These are phyloP conservation scores for Myxozyma melibiosi DNA, from an alignment of 805 yeast species.

Conservation along the genomic window DNA sequence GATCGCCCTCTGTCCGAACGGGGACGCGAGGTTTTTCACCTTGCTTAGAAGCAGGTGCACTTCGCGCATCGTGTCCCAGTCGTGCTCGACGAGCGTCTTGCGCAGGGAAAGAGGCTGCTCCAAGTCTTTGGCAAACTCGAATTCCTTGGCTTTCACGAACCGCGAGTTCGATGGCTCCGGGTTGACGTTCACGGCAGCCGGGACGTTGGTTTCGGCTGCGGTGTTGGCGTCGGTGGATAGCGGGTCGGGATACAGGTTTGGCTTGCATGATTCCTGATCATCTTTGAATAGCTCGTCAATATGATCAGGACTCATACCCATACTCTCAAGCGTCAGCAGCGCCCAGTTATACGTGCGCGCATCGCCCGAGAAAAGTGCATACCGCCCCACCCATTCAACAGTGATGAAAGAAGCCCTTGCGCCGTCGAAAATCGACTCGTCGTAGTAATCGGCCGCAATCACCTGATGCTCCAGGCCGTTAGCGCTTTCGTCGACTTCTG, in stretches of 20 bases:
- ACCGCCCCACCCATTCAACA: constrained; percentile 11
- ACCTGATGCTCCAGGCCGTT: background rate
- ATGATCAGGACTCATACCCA: constrained; percentile 24
- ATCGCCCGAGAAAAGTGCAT: constrained; percentile 17
- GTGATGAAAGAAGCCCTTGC: constrained; percentile 6
- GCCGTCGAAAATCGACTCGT: constrained; percentile 9
- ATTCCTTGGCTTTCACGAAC: too few relatives aligned
- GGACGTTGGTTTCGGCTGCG: too few relatives aligned
- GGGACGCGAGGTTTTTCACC: too few relatives aligned
- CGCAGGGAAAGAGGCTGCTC: too few relatives aligned
- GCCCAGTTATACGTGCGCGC: constrained; percentile 21
- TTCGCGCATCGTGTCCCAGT: too few relatives aligned
- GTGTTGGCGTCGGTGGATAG: too few relatives aligned
- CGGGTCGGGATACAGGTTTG: background rate
- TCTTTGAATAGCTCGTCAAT: constrained; percentile 3
- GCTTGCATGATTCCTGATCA: background rate
- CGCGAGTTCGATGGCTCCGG: too few relatives aligned
- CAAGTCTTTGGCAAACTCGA: too few relatives aligned
- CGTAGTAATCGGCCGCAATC: background rate
- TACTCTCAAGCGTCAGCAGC: constrained; percentile 14
- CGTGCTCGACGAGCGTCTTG: too few relatives aligned
- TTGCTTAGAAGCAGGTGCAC: too few relatives aligned
- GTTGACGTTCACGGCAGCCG: too few relatives aligned
- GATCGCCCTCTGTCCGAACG: too few relatives aligned
- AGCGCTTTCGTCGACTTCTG: background rate